phyloP scores from a whole-genome alignment of 2,329 filamentous ascomycete genomes.

The Colletotrichum sp. region DNA sequence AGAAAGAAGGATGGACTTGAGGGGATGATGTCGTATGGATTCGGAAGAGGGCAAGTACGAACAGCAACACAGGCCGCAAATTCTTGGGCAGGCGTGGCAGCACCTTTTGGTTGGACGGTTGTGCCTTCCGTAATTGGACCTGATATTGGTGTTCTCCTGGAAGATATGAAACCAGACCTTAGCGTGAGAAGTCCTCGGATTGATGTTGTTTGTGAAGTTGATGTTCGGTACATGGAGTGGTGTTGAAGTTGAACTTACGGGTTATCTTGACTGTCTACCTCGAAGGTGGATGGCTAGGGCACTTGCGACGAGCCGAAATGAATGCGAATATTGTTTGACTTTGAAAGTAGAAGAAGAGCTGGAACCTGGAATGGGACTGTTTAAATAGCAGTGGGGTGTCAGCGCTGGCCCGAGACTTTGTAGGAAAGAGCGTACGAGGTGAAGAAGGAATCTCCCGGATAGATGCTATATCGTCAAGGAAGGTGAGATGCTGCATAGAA shows the following conservation, averaged over 20 bases:
- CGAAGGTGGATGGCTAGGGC: too few relatives aligned
- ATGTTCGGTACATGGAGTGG: neutral
- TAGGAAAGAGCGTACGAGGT: too few relatives aligned
- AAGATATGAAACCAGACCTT: neutral
- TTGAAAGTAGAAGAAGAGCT: too few relatives aligned
- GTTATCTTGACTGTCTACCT: too few relatives aligned
- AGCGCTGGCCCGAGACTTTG: too few relatives aligned
- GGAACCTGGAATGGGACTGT: too few relatives aligned
- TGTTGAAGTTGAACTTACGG: neutral
- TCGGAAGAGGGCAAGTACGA: neutral
- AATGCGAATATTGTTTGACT: too few relatives aligned
- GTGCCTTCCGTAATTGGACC: neutral
- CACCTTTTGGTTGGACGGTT: neutral
- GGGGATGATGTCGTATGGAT: neutral
- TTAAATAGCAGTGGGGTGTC: too few relatives aligned
- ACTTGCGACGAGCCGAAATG: too few relatives aligned
- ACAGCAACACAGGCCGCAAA: rapidly evolving
- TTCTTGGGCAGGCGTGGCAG: rapidly evolving
- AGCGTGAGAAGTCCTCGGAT: rapidly evolving
- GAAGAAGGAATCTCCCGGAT: too few relatives aligned
- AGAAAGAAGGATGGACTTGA: neutral
- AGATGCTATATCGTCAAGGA: too few relatives aligned
- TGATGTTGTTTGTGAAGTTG: neutral
- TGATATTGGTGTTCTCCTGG: neutral
- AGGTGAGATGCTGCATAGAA: too few relatives aligned